Evolutionary conservation across 1,139 yeast species (phyloP), one percentile per base, ranked within the genome.

Genomic region (Hemisphaericaspora xylanilytica): DNA sequence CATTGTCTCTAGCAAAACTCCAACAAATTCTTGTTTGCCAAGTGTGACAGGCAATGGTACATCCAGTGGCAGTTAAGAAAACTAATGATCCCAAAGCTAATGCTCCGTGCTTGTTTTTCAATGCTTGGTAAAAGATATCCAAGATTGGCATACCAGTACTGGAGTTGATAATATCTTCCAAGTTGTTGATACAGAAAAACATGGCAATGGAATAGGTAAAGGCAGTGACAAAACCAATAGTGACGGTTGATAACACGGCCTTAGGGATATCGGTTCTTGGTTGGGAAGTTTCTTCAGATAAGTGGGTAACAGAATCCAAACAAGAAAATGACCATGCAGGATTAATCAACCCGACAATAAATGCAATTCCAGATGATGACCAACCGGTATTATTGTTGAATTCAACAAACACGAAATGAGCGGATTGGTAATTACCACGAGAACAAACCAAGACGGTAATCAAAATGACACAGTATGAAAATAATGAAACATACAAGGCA

Each of bases 1-100:
- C 76, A 41, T 65, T 63, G 62, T 85, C 92, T 64, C 92, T 80
- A 20, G 89, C 76, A 60, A 84, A 85, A 5, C 90, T 81, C 92
- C 94, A 85, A 53, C 87, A 78, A 50, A 83, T 65, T 61, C 89
- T 73, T 33, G 88, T 68, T 52, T 67, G 73, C 73, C 73, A 68
- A 8, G 73, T 67, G 45, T 67, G 73, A 21, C 70, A 64, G 6
- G 71, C 59, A 46, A 68, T 61, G 35, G 67, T 68, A 52, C 73
- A 68, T 10, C 70, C 70, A 42, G 62, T 55, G 17, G 71, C 72
- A 28, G 73, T 67, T 25, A 66, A 53, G 32, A 67, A 53, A 31
- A 68, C 57, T 46, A 68, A 55, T 14, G 57, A 48, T 24, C 67
- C 67, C 38, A 68, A 54, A 26, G 64, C 58, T 25, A 63, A 52